Evolutionary conservation across 257 asterid genomes (phyloP), one percentile per base, ranked within the genome.

Genomic region (Solanum sejunctum): DNA sequence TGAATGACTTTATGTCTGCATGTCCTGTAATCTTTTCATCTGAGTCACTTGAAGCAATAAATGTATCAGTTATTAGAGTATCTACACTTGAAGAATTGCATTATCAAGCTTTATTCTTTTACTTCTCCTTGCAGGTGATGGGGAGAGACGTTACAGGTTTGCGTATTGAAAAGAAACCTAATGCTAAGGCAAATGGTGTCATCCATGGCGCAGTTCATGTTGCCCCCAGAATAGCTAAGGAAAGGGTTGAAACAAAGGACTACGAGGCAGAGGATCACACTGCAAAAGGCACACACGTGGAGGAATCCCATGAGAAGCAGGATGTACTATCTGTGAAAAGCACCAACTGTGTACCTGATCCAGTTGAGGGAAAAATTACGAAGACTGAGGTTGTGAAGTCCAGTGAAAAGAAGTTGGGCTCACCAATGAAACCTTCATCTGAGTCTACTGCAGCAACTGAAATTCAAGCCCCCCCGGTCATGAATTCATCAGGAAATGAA

Each of bases 271-370:
- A 84, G 28, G 90, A 86, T 77, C 86, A 78, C 52, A 43, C 67
- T 85, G 70, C 90, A 70, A 89, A 88, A 64, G 86, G 82, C 56
- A 73, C 83, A 64, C 61, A 52, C 80, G 85, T 85, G 51, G 92
- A 87, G 15, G 92, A 84, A 83, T 79, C 70, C 57, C 84, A 86
- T 28, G 95, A 88, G 84, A 90, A 90, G 86, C 92, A 89, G 85
- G 96, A 91, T 57, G 93, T 91, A 63, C 90, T 93, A 63, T 93
- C 89, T 55, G 85, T 92, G 87, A 91, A 91, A 81, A 93, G 94
- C 89, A 90, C 88, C 77, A 91, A 91, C 83, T 86, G 83, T 26
- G 93, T 89, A 54, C 79, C 85, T 79, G 84, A 82, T 52, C 51
- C 54, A 77, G 89, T 91, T 0, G 92, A 84, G 70, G 92, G 85